Percentiles rank a stretch among this genome's conserved stretches.
Conservation (phyloP, 768 basidiomycete genomes). For the Clavulina sp. region DNA sequence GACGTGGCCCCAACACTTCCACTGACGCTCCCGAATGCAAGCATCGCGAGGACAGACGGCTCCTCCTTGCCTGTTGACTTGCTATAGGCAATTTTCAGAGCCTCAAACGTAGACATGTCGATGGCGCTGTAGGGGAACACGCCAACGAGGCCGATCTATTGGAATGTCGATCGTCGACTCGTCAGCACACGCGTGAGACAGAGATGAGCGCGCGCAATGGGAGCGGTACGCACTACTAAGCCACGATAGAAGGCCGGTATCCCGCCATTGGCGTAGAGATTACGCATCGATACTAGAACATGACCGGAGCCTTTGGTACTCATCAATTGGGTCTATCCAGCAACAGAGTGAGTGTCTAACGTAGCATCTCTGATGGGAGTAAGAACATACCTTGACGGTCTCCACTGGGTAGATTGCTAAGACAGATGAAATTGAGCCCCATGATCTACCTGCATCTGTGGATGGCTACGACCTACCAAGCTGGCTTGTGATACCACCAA, state of each 20-base stretch:
- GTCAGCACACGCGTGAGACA: slow-evolving; percentile 12
- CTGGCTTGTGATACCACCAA: slow-evolving; percentile 90
- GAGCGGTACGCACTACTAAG: slow-evolving; percentile 43
- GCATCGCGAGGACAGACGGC: slow-evolving; percentile 68
- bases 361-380: neutral
- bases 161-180: slow-evolving; percentile 4
- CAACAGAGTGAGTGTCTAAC: neutral
- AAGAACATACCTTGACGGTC: slow-evolving; percentile 57
- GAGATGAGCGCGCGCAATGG: slow-evolving; percentile 2
- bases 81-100: slow-evolving; percentile 78
- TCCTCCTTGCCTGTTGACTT: slow-evolving; percentile 78
- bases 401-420: slow-evolving; percentile 92
- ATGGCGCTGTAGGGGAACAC: slow-evolving; percentile 86
- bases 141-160: slow-evolving; percentile 79
- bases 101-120: slow-evolving; percentile 95
- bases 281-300: slow-evolving; percentile 45
- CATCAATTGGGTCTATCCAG: slow-evolving; percentile 80
- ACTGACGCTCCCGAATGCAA: slow-evolving; percentile 84
- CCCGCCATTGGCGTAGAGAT: slow-evolving; percentile 66
- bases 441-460: slow-evolving; percentile 1
- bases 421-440: slow-evolving; percentile 10
- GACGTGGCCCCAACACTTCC: slow-evolving; percentile 67
- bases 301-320: slow-evolving; percentile 55
- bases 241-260: slow-evolving; percentile 81
- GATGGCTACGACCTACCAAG: slow-evolving; percentile 37